These are phyloP conservation scores for Nakazawaea laoshanensis DNA, from an alignment of 805 yeast genomes.

Conservation along the genomic window DNA sequence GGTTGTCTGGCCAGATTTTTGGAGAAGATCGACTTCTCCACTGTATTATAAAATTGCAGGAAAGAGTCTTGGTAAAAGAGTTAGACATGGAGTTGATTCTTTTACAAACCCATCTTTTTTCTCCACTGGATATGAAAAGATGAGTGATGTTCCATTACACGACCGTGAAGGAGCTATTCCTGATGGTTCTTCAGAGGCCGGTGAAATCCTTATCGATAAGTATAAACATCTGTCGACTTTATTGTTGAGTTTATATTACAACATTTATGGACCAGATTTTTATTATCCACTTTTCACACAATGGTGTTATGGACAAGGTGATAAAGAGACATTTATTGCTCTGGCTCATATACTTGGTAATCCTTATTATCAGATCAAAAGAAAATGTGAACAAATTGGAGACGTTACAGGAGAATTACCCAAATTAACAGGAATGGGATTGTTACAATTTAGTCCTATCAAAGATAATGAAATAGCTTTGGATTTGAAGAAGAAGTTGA, in stretches of 20 bases:
- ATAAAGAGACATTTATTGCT: conserved; percentile 67
- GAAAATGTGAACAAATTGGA: conserved; percentile 45
- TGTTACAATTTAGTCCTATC: conserved; percentile 9
- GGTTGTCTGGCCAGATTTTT: conserved; percentile 75
- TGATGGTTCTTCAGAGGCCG: conserved; percentile 64
- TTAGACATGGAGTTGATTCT: conserved; percentile 25
- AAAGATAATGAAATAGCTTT: conserved; percentile 4
- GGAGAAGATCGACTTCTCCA: conserved; percentile 74
- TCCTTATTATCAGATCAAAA: conserved; percentile 52
- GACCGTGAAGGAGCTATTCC: conserved; percentile 58
- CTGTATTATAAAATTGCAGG: conserved; percentile 56
- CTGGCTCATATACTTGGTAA: conserved; percentile 48
- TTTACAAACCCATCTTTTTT: conserved; percentile 13
- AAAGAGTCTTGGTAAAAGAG: conserved; percentile 25
- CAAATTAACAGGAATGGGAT: conserved; percentile 15
- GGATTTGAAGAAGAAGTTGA: conserved; percentile 4
- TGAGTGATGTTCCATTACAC: conserved; percentile 37
- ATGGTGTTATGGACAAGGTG: conserved; percentile 74
- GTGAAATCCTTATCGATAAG: conserved; percentile 58
- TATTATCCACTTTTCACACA: conserved; percentile 65
- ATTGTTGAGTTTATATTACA: conserved; percentile 54
- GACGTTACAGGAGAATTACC: conserved; percentile 14
- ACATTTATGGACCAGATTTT: conserved; percentile 55
- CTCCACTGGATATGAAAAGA: conserved; percentile 9
- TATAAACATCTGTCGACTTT: conserved; percentile 50